phyloP scores from a whole-genome alignment of 2,329 filamentous ascomycete species.

The Parastagonospora avenae region DNA sequence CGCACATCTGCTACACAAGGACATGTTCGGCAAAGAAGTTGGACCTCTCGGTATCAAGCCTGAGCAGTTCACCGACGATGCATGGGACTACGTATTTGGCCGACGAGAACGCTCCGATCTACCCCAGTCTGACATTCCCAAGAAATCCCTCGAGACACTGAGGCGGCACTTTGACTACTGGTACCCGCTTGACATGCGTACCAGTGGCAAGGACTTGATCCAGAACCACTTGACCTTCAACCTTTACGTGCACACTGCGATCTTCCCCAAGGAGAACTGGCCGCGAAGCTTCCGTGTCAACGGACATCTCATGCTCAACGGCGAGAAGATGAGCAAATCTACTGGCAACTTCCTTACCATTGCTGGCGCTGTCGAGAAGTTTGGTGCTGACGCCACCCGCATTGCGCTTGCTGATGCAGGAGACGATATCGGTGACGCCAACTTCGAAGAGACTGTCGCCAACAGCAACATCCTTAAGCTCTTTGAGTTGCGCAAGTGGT shows the following conservation, averaged over 20 bases:
- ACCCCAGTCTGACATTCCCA: constrained; percentile 72
- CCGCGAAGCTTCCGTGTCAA: constrained; percentile 85
- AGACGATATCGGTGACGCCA: constrained; percentile 92
- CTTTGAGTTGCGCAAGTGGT: constrained; percentile 86
- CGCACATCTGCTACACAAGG: constrained; percentile 72
- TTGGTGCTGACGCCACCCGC: constrained; percentile 89
- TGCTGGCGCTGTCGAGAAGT: constrained; percentile 84
- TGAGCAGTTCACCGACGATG: constrained; percentile 90
- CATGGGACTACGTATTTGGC: constrained; percentile 95
- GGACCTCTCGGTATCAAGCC: constrained; percentile 61
- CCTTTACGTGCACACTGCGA: constrained; percentile 88
- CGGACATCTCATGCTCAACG: constrained; percentile 91
- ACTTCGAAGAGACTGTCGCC: constrained; percentile 94
- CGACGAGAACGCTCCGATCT: constrained; percentile 73
- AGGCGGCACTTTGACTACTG: constrained; percentile 94
- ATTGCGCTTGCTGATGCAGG: constrained; percentile 93
- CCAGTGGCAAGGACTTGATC: constrained; percentile 76
- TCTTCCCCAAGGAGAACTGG: constrained; percentile 90
- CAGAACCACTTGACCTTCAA: constrained; percentile 94
- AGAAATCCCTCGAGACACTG: constrained; percentile 77
- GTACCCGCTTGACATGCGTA: constrained; percentile 88
- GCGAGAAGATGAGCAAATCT: constrained; percentile 98
- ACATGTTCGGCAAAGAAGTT: constrained; percentile 74
- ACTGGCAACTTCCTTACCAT: constrained; percentile 97
- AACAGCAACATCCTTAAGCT: constrained; percentile 89